A percentile compares a stretch with the other conserved stretches of the same genome.
phyloP scores from a whole-genome alignment of 306 rosid species.

The Calophaca sinica region DNA sequence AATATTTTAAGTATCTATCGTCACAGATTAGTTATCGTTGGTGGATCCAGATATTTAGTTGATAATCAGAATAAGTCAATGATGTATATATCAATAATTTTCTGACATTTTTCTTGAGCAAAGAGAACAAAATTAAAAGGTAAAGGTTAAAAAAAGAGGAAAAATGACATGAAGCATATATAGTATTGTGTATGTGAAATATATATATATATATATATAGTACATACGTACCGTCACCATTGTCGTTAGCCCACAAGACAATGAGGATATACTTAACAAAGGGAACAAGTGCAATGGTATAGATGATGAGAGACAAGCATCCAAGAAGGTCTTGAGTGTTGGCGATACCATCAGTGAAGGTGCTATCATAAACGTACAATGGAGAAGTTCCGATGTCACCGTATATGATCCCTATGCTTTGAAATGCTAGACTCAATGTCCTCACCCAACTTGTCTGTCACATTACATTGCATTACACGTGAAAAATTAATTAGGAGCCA shows the following conservation, averaged over 20 bases:
- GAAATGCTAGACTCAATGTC: constrained; percentile 67
- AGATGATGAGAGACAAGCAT: constrained; percentile 63
- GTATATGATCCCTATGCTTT: constrained; percentile 66
- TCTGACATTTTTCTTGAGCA: no score
- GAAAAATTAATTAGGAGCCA: background rate
- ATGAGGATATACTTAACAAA: constrained; percentile 60
- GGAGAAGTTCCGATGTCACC: constrained; percentile 85
- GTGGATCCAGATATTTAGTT: no score
- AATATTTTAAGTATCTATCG: no score
- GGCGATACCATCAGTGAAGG: constrained; percentile 48
- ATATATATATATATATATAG: no score
- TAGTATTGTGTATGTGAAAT: no score
- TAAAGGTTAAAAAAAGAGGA: no score
- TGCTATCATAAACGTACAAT: constrained; percentile 56
- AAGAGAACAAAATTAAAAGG: no score
- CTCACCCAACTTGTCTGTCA: constrained; percentile 44
- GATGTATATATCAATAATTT: no score
- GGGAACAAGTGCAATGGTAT: constrained; percentile 55
- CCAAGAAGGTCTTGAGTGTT: constrained; percentile 55
- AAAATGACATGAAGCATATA: no score
- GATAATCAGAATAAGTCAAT: no score
- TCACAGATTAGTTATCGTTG: no score
- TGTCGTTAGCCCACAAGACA: constrained; percentile 66
- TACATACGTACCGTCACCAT: constrained; percentile 57
- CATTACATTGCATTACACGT: background rate